A percentile compares a stretch with the other conserved stretches of the same genome.
These are phyloP conservation scores for Wickerhamiella slavikovae DNA, from an alignment of 805 yeast genomes.

Conservation along the genomic window DNA sequence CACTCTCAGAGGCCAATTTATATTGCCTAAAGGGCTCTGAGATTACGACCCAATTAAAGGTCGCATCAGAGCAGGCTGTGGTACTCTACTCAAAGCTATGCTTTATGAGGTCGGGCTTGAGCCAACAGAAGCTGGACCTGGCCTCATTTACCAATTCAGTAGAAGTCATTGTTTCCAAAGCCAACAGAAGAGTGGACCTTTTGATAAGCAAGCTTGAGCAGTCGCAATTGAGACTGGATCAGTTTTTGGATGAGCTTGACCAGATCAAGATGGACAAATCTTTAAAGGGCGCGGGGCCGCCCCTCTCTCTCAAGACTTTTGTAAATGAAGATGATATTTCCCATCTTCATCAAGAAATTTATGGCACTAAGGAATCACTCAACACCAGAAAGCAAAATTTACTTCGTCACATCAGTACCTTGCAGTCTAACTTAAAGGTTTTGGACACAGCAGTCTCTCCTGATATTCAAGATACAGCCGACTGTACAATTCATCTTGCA, in stretches of 20 bases:
- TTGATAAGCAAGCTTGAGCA: too few species aligned
- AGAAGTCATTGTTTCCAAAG: too few species aligned
- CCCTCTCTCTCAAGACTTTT: conserved; percentile 6
- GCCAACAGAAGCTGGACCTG: conserved; percentile 23
- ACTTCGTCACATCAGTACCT: conserved; percentile 5
- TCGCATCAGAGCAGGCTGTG: conserved; percentile 18
- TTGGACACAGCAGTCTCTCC: too few species aligned
- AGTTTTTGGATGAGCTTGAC: too few species aligned
- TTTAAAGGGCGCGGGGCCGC: too few species aligned
- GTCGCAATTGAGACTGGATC: too few species aligned
- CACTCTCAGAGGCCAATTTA: conserved; percentile 28
- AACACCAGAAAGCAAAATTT: conserved; percentile 3
- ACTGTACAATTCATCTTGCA: conserved; percentile 17
- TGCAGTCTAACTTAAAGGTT: too few species aligned
- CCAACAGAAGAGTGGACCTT: too few species aligned
- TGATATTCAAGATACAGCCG: too few species aligned
- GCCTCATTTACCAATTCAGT: too few species aligned
- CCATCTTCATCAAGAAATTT: conserved; percentile 5
- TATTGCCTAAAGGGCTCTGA: conserved; percentile 31
- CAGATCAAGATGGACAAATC: too few species aligned
- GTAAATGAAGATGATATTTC: conserved; percentile 9
- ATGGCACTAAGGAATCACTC: conserved; percentile 4
- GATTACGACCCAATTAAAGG: conserved; percentile 19
- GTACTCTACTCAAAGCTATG: conserved; percentile 23
- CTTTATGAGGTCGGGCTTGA: conserved; percentile 26